Evolutionary conservation across 345 rosid genomes (phyloP).

Genomic region (Reutealis trisperma): DNA sequence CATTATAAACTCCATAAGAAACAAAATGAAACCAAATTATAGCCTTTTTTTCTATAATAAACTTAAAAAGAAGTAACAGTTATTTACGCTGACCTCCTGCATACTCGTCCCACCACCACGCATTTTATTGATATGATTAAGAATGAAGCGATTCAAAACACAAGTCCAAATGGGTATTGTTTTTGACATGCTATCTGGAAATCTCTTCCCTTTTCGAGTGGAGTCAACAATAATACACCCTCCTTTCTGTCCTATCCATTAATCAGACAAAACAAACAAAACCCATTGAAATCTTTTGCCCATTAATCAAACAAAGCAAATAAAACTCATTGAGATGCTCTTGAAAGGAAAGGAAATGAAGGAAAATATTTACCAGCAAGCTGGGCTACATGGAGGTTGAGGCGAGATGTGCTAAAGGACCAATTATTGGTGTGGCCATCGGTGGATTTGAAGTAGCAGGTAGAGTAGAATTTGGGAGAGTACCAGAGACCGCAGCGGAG

Average conservation of each 20-base stretch:
- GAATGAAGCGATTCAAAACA: constrained; percentile 68
- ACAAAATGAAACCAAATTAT: background rate
- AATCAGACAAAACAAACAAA: constrained; percentile 21
- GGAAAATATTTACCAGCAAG: constrained; percentile 53
- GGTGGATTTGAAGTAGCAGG: constrained; percentile 97
- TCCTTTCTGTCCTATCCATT: constrained; percentile 75
- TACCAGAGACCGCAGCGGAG: constrained; percentile 99
- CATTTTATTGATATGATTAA: constrained; percentile 37
- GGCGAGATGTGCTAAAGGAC: constrained; percentile 83
- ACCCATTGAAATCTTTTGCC: background rate
- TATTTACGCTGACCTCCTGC: constrained; percentile 44
- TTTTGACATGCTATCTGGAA: constrained; percentile 97
- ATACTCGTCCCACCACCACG: constrained; percentile 21
- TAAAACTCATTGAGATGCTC: background rate
- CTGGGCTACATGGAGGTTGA: constrained; percentile 79
- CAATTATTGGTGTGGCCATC: constrained; percentile 90
- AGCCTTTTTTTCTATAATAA: background rate
- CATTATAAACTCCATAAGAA: background rate
- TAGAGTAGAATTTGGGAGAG: constrained; percentile 54
- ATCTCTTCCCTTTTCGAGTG: constrained; percentile 83
- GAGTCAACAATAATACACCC: constrained; percentile 90
- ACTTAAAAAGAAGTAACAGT: background rate
- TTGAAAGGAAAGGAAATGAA: background rate
- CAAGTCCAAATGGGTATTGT: constrained; percentile 95
- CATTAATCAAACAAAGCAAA: constrained; percentile 25